Base-by-base conservation (phyloP, 2,329 filamentous ascomycete species). In the Dactylonectria estremocensis region DNA sequence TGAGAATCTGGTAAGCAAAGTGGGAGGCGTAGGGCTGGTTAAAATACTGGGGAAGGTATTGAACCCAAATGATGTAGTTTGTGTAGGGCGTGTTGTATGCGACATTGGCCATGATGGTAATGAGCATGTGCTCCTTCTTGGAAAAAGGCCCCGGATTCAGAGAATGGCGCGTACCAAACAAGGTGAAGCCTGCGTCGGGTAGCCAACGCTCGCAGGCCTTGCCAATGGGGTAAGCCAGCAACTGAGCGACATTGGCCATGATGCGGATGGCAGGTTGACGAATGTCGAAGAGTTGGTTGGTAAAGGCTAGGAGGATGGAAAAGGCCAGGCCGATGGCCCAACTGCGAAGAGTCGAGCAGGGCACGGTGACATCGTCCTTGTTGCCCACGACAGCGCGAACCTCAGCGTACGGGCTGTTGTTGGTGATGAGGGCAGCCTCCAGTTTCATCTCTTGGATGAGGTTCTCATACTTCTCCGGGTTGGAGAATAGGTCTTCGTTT, bases 31-130 rank as follows among this genome's bases (percentile, higher is more conserved):
- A 89, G 1, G 79, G 77, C 72, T 89, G 87, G 75, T 88, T 84
- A 73, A 88, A 89, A 73, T 85, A 89, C 70, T 83, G 81, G 0
- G 85, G 85, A 45, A 88, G 77, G 61, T 80, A 83, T 57, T 89
- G 87, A 6, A 84, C 84, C 85, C 85, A 88, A 67, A 88, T 85
- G 64, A 88, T 87, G 73, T 86, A 82, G 77, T 85, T 86, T 3
- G 87, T 88, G 73, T 88, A 89, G 0, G 86, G 86, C 3, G 82
- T 81, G 66, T 84, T 84, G 77, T 83, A 86, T 13, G 85, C 84
- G 13, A 87, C 86, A 75, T 91, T 91, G 61, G 90, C 88, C 86
- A 89, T 89, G 76, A 89, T 87, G 66, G 86, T 86, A 69, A 90
- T 87, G 46, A 90, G 81, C 83, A 88, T 88, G 74, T 90, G 88